phyloP scores from a whole-genome alignment of 192 early-diverging fungal species.

The Phlyctochytrium arcticum region DNA sequence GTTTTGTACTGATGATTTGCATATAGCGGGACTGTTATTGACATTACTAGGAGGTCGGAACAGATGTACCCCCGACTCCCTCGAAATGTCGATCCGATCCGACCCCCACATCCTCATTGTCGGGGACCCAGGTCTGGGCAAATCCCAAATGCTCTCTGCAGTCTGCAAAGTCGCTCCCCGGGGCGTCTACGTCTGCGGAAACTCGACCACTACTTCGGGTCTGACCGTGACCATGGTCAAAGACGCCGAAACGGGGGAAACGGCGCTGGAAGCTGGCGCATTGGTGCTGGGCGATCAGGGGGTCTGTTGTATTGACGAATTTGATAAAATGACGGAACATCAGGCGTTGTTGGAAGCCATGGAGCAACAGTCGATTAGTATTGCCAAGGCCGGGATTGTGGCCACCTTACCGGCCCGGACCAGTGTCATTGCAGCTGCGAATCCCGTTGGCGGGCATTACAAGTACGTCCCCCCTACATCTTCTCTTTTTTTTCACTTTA shows the following conservation, averaged over 20 bases:
- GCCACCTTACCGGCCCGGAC: constrained; percentile 75
- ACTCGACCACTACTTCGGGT: constrained; percentile 57
- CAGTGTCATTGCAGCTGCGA: constrained; percentile 79
- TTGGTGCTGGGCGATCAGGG: constrained; percentile 79
- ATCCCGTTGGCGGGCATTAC: constrained; percentile 82
- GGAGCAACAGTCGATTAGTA: constrained; percentile 78
- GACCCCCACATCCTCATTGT: constrained; percentile 74
- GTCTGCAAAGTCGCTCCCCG: constrained; percentile 72
- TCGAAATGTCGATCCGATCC: constrained; percentile 53
- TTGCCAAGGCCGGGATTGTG: constrained; percentile 76
- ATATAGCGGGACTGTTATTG: constrained; percentile 66
- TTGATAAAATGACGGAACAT: constrained; percentile 80
- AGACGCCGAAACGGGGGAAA: constrained; percentile 63
- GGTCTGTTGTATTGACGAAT: constrained; percentile 83
- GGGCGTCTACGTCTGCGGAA: constrained; percentile 72
- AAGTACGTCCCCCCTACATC: constrained; percentile 40
- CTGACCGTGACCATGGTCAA: constrained; percentile 66
- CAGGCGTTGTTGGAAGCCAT: constrained; percentile 78
- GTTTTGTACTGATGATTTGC: too few species aligned
- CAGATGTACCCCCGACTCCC: constrained; percentile 29
- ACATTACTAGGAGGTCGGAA: constrained; percentile 66
- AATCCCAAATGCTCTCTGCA: constrained; percentile 74
- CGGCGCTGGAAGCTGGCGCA: constrained; percentile 67
- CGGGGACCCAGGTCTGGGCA: constrained; percentile 78
- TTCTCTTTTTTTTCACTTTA: not conserved